Base-by-base conservation (phyloP, 495 filamentous ascomycete genomes). In the Xeromyces bisporus region DNA sequence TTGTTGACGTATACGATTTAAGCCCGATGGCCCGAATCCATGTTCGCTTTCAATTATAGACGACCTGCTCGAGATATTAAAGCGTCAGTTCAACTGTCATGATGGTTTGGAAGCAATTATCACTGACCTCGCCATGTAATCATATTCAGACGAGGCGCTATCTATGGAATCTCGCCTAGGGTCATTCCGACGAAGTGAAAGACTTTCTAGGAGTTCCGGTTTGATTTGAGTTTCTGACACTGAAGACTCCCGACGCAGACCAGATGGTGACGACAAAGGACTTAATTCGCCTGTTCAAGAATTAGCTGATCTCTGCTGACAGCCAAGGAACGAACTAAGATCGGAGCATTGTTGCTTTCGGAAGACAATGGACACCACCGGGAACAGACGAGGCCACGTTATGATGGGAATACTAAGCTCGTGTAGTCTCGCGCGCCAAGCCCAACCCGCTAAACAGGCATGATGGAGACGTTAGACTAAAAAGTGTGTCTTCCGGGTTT, bases 1-100 rank as follows among this genome's bases (percentile, higher is more conserved):
- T 43, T 80, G 77, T 48, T 93, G 86, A 37, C 89, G 80, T 54
- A 96, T 96, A 42, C 89, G 77, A 49, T 85, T 74, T 43, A 97
- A 67, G 35, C 89, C 89, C 31, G 85, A 87, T 18, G 59, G 56
- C 29, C 67, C 67, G 26, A 75, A 50, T 43, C 69, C 67, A 60
- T 69, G 64, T 33, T 77, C 72, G 44, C 63, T 69, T 35, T 75
- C 72, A 32, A 72, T 53, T 38, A 77, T 53, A 30, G 69, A 63
- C 20, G 71, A 71, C 47, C 67, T 71, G n/a, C n/a, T n/a, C n/a
- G n/a, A n/a, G n/a, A 30, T 18, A 5, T 7, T 12, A n/a, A 31
- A 10, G 21, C 7, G 29, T 28, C 29, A 21, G 43, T 24, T 26
- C 33, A 34, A 21, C 34, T 32, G 38, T 38, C 36, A 20, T 37